Percentiles rank a stretch among this genome's conserved stretches.
Evolutionary conservation across 1,284 basidiomycete species (phyloP).

Genomic region (Ustilago lituana): DNA sequence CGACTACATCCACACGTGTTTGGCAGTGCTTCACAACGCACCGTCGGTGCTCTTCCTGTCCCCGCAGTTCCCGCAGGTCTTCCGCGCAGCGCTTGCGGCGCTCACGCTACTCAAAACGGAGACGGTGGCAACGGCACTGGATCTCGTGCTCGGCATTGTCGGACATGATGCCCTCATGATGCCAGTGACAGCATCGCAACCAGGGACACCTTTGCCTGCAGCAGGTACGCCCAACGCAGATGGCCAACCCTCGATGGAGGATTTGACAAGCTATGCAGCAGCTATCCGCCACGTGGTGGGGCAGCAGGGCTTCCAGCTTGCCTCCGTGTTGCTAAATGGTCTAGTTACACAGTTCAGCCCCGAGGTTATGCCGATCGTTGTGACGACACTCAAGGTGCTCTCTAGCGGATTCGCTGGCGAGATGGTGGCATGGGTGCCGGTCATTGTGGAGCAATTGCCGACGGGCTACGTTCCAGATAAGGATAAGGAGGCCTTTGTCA

Average conservation of each 20-base stretch:
- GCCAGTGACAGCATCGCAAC: conserved; percentile 29
- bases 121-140: conserved; percentile 81
- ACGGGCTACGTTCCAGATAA: conserved; percentile 74
- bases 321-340: conserved; percentile 79
- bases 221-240: conserved; percentile 18
- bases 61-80: conserved; percentile 68
- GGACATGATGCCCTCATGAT: conserved; percentile 71
- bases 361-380: conserved; percentile 79
- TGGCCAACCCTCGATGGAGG: conserved; percentile 70
- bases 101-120: conserved; percentile 71
- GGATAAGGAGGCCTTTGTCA: conserved; percentile 80
- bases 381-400: conserved; percentile 80
- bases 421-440: conserved; percentile 78
- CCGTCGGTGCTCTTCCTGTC: conserved; percentile 77
- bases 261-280: conserved; percentile 75
- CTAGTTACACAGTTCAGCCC: conserved; percentile 81
- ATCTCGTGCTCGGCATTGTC: conserved; percentile 79
- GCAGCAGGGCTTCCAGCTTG: conserved; percentile 79
- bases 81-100: conserved; percentile 51
- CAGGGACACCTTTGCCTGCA: conserved; percentile 32
- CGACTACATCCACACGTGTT: conserved; percentile 87
- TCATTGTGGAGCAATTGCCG: conserved; percentile 78
- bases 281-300: conserved; percentile 77
- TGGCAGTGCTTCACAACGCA: conserved; percentile 76
- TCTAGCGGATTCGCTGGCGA: conserved; percentile 76